Base-by-base conservation (phyloP, 2,329 filamentous ascomycete species). In the Lachnellula hyalina region DNA sequence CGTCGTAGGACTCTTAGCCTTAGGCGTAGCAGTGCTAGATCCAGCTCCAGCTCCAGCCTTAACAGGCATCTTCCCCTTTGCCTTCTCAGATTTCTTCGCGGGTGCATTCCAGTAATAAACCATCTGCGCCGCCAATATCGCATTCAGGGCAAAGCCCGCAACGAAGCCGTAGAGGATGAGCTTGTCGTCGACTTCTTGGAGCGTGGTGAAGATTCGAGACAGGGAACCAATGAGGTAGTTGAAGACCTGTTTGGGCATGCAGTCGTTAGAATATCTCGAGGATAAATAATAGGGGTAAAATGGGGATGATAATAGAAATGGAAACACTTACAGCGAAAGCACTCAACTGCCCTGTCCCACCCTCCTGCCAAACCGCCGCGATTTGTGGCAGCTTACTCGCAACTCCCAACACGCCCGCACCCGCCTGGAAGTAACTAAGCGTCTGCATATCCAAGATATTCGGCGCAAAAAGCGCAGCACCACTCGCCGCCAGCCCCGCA, bases 111-210 rank as follows among this genome's bases (percentile, higher is more conserved):
- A 99, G 78, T 97, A 97, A 75, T 92, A 96, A 28, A 96, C 70
- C 87, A 99, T 94, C 77, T 99, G 94, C 40, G 80, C 74, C 14
- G 92, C 92, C 55, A 99, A 79, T 54, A 99, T 81, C 55, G 85
- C 78, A 73, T 99, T 99, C 65, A 99, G 82, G n/a, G 78, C 75
- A 71, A 96, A 96, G 28, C 91, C 94, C 7, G 91, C 90, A 53
- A 97, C 75, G 78, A 96, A 97, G 49, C 92, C 89, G 74, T 96
- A 97, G 25, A 99, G 81, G 66, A 99, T 97, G 56, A 97, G 80
- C 74, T 92, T 92, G 73, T 99, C 94, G 71, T 96, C 89, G 57
- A 99, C 94, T 77, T 99, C 94, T 69, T 97, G 92, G 55, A 99
- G 77, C 8, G 95, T 99, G 34, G 94, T 99, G 74, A 96, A 99